A percentile compares a stretch with the other conserved stretches of the same genome.
phyloP scores from a whole-genome alignment of 139 green algal genomes.

The Dunaliella primolecta region DNA sequence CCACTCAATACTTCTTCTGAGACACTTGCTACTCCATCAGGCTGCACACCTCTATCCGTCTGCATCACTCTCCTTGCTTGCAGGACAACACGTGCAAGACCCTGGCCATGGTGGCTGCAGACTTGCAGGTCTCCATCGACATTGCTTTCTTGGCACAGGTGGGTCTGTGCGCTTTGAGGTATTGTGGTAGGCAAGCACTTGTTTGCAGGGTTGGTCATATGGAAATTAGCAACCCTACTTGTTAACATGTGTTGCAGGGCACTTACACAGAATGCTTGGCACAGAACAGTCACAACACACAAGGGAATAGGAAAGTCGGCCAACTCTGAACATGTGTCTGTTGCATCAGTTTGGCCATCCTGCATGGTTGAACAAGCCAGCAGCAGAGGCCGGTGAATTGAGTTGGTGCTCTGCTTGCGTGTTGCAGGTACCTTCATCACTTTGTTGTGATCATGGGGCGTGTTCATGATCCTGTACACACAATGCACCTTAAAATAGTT shows the following conservation, averaged over 20 bases:
- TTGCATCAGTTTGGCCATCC: not conserved
- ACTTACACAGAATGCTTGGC: not conserved
- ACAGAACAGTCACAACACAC: not conserved
- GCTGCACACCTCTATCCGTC: too few relatives aligned
- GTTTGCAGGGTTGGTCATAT: not conserved
- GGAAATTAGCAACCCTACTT: not conserved
- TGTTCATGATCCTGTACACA: too few relatives aligned
- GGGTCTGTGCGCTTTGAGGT: not conserved
- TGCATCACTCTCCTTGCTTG: constrained; percentile 6
- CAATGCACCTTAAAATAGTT: too few relatives aligned
- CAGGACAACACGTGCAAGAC: constrained; percentile 65
- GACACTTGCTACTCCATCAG: too few relatives aligned
- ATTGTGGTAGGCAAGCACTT: not conserved
- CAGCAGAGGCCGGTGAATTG: too few relatives aligned
- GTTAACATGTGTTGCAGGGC: not conserved
- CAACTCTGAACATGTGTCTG: not conserved
- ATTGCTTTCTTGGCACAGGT: constrained; percentile 60
- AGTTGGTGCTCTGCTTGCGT: too few relatives aligned
- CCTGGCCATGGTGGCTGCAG: constrained; percentile 62
- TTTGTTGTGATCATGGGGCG: too few relatives aligned
- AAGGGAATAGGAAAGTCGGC: not conserved
- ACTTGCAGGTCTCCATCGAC: constrained; percentile 76
- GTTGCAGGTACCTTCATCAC: too few relatives aligned
- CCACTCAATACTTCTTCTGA: too few relatives aligned
- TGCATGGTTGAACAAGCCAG: too few relatives aligned